Conservation (phyloP, 352 stramenopile genomes). For the Pythium aquatile region DNA sequence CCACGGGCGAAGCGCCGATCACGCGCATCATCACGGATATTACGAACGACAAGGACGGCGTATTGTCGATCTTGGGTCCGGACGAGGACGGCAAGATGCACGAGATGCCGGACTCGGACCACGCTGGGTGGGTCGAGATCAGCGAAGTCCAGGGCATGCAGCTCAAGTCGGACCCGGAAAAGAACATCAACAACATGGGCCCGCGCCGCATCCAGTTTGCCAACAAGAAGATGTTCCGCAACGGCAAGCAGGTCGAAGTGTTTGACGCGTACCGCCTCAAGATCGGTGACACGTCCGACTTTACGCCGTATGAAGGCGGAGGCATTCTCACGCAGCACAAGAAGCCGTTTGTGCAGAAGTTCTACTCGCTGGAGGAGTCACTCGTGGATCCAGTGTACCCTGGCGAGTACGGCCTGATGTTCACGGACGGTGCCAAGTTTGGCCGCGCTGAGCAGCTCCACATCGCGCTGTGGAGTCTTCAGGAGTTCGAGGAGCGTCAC, state of each 20-base stretch:
- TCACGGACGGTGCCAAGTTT: conserved; percentile 86
- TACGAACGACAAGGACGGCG: conserved; percentile 76
- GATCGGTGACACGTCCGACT: conserved; percentile 79
- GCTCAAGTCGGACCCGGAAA: conserved; percentile 48
- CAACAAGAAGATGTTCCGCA: conserved; percentile 84
- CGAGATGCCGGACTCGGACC: conserved; percentile 83
- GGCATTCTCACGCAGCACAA: conserved; percentile 84
- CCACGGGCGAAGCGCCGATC: conserved; percentile 79
- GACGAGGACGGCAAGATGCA: conserved; percentile 89
- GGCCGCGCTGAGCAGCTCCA: conserved; percentile 83
- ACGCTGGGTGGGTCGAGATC: conserved; percentile 85
- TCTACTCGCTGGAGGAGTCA: conserved; percentile 74
- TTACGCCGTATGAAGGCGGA: conserved; percentile 77
- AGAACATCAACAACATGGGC: conserved; percentile 78
- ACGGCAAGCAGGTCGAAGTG: conserved; percentile 83
- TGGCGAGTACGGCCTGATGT: conserved; percentile 80
- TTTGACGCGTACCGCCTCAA: conserved; percentile 84
- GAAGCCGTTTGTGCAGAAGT: conserved; percentile 74
- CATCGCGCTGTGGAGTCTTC: conserved; percentile 68
- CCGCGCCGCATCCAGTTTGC: conserved; percentile 76
- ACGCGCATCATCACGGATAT: conserved; percentile 88
- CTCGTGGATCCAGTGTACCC: conserved; percentile 63
- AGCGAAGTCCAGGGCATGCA: conserved; percentile 81
- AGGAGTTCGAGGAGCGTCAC: conserved; percentile 77
- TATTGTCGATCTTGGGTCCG: conserved; percentile 70